Conservation (phyloP, 2,329 filamentous ascomycete species). For the Talaromyces sp. region DNA sequence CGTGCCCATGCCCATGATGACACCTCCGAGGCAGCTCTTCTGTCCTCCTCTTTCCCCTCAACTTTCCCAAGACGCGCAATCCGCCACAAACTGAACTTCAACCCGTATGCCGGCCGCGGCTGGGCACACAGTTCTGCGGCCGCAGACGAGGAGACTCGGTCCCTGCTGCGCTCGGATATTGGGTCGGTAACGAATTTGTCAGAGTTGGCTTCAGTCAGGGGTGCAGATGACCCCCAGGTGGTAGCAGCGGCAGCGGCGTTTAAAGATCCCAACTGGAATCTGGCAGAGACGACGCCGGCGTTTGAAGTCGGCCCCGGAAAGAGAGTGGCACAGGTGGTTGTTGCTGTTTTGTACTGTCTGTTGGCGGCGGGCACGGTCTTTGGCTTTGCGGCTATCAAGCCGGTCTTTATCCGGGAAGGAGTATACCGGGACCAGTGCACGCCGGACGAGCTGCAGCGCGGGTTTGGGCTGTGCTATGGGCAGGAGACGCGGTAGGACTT, state of each 20-base stretch:
- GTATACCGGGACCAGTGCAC: constrained; percentile 66
- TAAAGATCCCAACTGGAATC: constrained; percentile 15
- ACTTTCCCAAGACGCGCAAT: constrained; percentile 22
- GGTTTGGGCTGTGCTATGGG: constrained; percentile 51
- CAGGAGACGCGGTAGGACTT: constrained; percentile 49
- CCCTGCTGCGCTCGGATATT: constrained; percentile 19
- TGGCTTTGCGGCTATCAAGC: constrained; percentile 80
- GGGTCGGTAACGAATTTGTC: constrained; percentile 13
- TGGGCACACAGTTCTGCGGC: constrained; percentile 30
- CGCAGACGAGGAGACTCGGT: constrained; percentile 24
- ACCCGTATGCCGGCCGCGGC: constrained; percentile 36
- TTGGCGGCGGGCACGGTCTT: constrained; percentile 77
- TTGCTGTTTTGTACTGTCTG: constrained; percentile 68
- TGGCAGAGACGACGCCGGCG: constrained; percentile 34
- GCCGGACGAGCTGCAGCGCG: constrained; percentile 45
- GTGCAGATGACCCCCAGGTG: constrained; percentile 7
- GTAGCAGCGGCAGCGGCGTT: constrained; percentile 6
- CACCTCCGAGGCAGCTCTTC: constrained; percentile 23
- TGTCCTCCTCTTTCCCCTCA: constrained; percentile 32
- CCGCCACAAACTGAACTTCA: constrained; percentile 37
- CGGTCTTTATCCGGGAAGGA: constrained; percentile 68
- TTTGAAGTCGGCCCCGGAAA: constrained; percentile 53
- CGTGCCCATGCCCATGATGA: not conserved
- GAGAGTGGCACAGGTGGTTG: constrained; percentile 64
- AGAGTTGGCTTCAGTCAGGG: constrained; percentile 13